Conservation (phyloP, 768 basidiomycete species). For the Tylopilus sp. region DNA sequence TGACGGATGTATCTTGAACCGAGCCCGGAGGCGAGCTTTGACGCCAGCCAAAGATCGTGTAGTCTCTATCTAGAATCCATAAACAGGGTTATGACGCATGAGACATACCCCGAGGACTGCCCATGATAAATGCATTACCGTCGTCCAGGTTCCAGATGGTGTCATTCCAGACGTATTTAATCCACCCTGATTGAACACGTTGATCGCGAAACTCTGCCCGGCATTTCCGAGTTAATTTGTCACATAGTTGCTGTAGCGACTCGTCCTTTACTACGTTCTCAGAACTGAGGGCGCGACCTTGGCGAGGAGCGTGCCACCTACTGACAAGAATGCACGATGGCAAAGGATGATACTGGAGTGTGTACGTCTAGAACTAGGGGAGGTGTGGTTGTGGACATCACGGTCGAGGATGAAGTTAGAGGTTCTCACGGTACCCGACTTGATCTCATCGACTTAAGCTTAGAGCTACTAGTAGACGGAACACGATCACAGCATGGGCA, state of each 20-base stretch:
- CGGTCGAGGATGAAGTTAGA: not conserved
- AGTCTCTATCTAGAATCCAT: constrained; percentile 67
- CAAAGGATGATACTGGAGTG: constrained; percentile 71
- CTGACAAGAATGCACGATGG: constrained; percentile 73
- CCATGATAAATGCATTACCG: constrained; percentile 44
- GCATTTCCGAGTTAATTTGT: constrained; percentile 68
- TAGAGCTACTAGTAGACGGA: no score
- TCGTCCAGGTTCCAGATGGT: constrained; percentile 87
- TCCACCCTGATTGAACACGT: constrained; percentile 71
- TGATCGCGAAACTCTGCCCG: constrained; percentile 54
- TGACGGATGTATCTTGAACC: constrained; percentile 9
- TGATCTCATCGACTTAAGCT: no score
- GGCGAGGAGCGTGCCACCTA: constrained; percentile 8
- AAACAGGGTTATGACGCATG: not conserved
- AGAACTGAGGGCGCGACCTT: constrained; percentile 6
- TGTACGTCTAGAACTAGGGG: constrained; percentile 67
- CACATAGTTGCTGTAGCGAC: constrained; percentile 56
- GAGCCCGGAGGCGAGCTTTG: constrained; percentile 40
- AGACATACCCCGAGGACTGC: not conserved
- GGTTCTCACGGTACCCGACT: constrained; percentile 11
- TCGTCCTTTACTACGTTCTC: constrained; percentile 60
- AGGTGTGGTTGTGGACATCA: constrained; percentile 27
- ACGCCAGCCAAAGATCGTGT: constrained; percentile 81
- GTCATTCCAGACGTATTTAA: constrained; percentile 83
- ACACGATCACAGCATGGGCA: no score